Conservation (phyloP, 768 basidiomycete species). For the Brasilioporus rufonigricans region DNA sequence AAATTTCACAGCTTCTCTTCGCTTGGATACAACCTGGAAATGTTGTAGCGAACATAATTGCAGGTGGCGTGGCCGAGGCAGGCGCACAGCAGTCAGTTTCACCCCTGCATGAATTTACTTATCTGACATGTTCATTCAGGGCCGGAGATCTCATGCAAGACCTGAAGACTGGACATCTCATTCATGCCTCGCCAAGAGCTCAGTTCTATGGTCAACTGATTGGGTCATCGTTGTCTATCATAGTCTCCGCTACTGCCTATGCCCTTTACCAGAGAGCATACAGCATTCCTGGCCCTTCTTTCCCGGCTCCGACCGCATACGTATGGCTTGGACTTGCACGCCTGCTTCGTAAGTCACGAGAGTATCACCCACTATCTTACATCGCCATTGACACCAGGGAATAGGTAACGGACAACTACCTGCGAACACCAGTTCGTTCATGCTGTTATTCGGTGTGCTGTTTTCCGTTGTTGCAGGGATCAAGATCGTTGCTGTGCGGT, state of each 20-base stretch:
- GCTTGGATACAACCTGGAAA: constrained; percentile 94
- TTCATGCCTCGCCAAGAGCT: constrained; percentile 85
- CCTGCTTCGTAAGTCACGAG: constrained; percentile 57
- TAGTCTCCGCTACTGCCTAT: constrained; percentile 88
- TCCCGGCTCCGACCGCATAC: constrained; percentile 93
- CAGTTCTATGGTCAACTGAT: constrained; percentile 95
- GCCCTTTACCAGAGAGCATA: constrained; percentile 86
- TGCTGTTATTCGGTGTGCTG: constrained; percentile 70
- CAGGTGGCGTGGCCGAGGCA: constrained; percentile 94
- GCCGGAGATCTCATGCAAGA: constrained; percentile 99
- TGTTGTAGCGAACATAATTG: constrained; percentile 96
- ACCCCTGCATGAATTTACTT: not conserved
- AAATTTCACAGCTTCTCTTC: constrained; percentile 92
- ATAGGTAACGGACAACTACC: constrained; percentile 83
- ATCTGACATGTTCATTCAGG: constrained; percentile 37
- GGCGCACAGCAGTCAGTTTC: constrained; percentile 81
- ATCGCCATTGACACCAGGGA: constrained; percentile 4
- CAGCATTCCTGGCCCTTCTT: constrained; percentile 88
- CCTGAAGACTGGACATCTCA: constrained; percentile 93
- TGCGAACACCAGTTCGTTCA: constrained; percentile 68
- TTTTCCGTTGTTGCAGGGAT: constrained; percentile 66
- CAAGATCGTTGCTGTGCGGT: constrained; percentile 58
- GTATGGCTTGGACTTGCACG: constrained; percentile 85
- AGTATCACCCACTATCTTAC: not conserved
- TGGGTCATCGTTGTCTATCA: constrained; percentile 82